Base-by-base conservation (phyloP, 2,329 filamentous ascomycete genomes). In the Ascocoryne sarcoides region DNA sequence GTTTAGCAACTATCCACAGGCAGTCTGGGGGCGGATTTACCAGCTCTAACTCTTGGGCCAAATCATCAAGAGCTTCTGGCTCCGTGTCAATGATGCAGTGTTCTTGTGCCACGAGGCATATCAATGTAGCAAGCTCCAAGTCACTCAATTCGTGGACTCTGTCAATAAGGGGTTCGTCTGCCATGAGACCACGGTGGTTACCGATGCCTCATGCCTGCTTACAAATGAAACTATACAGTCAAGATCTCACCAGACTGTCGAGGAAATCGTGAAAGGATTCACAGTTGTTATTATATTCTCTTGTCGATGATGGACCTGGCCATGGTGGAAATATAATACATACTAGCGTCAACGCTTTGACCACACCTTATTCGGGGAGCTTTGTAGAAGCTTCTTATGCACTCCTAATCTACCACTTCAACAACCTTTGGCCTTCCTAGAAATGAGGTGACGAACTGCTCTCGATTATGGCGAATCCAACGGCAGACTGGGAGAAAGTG, bases 401-500 rank as follows among this genome's bases (percentile, higher is more conserved):
- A 36, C n/a, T 10, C n/a, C 19, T 23, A 5, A 45, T 31, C 23
- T 42, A 38, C 14, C 40, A 36, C 20, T 37, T 26, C 33, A 26
- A 37, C 35, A 37, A 12, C 8, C 4, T 16, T 28, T 17, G 34
- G 15, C 10, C 30, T 16, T 7, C 18, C 8, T 29, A 38, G 45
- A 33, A 30, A 53, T 52, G 49, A 50, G 42, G 42, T 49, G 36
- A 46, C 12, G 30, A 19, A 15, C 20, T 31, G 17, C 28, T 4
- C 10, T 31, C 10, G 31, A 49, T 20, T 16, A 60, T 59, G 57
- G 50, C 54, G 34, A 60, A 56, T 50, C 58, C 58, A 12, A 61
- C 57, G 37, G 84, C 86, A 56, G 86, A 90, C 63, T 98, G 92
- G 92, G 88, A 95, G 70, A 84, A 78, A 64, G 79, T 96, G 51